A percentile compares a stretch with the other conserved stretches of the same genome.
Conservation (phyloP, 768 basidiomycete genomes). For the Leccinum subgranulosum region DNA sequence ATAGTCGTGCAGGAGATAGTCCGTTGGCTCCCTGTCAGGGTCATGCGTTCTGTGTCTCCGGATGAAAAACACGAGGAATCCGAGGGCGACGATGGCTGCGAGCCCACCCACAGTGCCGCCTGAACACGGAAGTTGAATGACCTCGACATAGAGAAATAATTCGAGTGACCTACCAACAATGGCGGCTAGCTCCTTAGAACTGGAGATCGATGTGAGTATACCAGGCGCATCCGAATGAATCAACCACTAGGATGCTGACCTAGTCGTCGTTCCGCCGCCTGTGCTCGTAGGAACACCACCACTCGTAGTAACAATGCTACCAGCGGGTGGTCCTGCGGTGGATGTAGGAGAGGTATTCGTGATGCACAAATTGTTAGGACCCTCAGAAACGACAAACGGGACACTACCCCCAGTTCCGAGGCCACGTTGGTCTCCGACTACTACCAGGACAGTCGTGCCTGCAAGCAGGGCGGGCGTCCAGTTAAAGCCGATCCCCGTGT, state of each 20-base stretch:
- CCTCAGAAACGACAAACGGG: background rate
- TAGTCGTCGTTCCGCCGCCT: background rate
- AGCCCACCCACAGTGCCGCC: background rate
- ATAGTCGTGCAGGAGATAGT: background rate
- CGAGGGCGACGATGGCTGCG: background rate
- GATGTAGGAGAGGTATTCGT: background rate
- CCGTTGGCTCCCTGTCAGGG: background rate
- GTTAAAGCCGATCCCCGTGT: background rate
- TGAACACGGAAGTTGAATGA: background rate
- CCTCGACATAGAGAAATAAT: background rate
- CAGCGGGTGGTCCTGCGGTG: background rate
- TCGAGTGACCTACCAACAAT: background rate
- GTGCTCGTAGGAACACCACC: background rate
- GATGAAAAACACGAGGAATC: background rate
- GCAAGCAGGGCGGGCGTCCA: background rate
- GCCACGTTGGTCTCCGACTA: background rate
- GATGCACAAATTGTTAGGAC: background rate
- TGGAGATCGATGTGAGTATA: background rate
- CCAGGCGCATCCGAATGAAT: background rate
- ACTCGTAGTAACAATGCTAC: background rate
- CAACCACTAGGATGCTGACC: background rate
- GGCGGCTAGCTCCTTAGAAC: background rate
- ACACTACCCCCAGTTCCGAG: background rate
- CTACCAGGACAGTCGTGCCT: background rate
- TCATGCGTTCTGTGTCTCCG: background rate